Evolutionary conservation across 495 filamentous ascomycete genomes (phyloP).

Genomic region (Talaromyces ruber): DNA sequence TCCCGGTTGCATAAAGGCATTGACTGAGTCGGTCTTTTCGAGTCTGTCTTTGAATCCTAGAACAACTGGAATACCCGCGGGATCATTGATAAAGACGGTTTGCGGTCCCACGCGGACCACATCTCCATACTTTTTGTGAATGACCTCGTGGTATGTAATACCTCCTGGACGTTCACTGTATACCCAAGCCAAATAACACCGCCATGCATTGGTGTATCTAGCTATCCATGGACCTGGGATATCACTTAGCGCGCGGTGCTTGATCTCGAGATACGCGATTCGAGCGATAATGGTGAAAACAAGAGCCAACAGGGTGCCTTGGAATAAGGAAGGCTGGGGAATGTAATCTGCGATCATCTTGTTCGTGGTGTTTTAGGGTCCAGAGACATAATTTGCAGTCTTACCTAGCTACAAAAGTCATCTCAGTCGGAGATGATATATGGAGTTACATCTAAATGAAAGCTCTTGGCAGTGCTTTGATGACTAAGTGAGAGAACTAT

Average conservation of each 20-base stretch:
- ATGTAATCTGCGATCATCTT: neutral
- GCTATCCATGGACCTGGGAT: neutral
- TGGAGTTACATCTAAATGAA: neutral
- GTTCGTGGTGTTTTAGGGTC: neutral
- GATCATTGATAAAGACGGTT: slow-evolving; percentile 41
- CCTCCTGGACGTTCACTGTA: neutral
- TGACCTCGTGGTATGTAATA: slow-evolving; percentile 9
- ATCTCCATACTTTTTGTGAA: slow-evolving; percentile 44
- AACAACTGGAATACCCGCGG: slow-evolving; percentile 20
- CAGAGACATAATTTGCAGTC: neutral
- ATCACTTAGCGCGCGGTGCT: neutral
- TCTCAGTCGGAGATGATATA: neutral
- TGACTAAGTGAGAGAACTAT: neutral
- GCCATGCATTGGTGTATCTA: neutral
- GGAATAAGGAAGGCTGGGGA: neutral
- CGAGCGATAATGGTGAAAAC: neutral
- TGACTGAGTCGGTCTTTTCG: neutral
- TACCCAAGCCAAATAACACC: neutral
- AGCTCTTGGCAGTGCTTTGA: neutral
- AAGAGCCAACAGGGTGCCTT: neutral
- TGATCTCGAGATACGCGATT: neutral
- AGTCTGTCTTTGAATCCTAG: neutral
- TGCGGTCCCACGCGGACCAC: slow-evolving; percentile 50
- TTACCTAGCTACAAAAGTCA: neutral
- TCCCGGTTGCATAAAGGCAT: slow-evolving; percentile 1